A percentile compares a stretch with the other conserved stretches of the same genome.
phyloP scores from a whole-genome alignment of 2,329 filamentous ascomycete genomes.

The Xylariaceae sp. region DNA sequence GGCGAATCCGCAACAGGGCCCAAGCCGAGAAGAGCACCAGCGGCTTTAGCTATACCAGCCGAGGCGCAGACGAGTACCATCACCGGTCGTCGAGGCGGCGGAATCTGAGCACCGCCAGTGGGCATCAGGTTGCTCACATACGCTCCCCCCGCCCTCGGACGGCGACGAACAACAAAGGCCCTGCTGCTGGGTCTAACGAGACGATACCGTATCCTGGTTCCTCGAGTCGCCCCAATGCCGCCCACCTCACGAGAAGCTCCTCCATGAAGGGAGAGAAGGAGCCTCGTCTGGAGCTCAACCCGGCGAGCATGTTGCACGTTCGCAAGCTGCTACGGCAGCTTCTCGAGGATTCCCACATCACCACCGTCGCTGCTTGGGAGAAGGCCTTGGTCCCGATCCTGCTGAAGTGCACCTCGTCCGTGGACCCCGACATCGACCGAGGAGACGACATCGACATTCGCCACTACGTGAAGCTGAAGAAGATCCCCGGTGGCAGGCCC shows the following conservation, averaged over 20 bases:
- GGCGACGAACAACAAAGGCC: conserved; percentile 54
- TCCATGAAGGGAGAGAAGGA: conserved; percentile 72
- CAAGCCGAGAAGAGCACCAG: conserved; percentile 70
- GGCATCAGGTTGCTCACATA: conserved; percentile 63
- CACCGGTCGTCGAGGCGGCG: conserved; percentile 62
- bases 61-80: conserved; percentile 63
- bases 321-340: conserved; percentile 79
- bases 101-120: conserved; percentile 80
- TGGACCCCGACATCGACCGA: conserved; percentile 82
- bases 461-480: conserved; percentile 96
- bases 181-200: conserved; percentile 47
- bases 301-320: conserved; percentile 82
- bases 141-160: conserved; percentile 66
- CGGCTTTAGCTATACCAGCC: conserved; percentile 62
- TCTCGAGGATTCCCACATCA: conserved; percentile 68
- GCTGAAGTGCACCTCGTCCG: conserved; percentile 85
- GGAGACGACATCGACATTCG: conserved; percentile 96
- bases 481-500: conserved; percentile 84
- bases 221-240: conserved; percentile 36
- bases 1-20: conserved; percentile 64
- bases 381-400: conserved; percentile 86
- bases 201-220: conserved; percentile 44
- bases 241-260: conserved; percentile 66
- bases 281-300: conserved; percentile 77
- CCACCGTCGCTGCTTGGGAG: conserved; percentile 75